A percentile compares a stretch with the other conserved stretches of the same genome.
Conservation (phyloP, 768 basidiomycete species). For the Boletus edulis region DNA sequence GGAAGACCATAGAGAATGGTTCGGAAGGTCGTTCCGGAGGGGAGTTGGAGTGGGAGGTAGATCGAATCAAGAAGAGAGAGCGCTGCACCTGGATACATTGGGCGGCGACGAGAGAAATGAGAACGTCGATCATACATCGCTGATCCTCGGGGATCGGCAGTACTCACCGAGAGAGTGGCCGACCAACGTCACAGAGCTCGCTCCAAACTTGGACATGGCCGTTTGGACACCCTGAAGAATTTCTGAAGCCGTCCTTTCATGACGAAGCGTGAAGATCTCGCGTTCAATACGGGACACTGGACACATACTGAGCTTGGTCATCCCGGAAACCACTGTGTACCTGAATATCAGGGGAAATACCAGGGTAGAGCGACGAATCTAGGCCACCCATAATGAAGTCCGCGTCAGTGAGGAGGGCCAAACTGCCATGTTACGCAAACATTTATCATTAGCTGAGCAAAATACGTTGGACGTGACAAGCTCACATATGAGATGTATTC, state of each 20-base stretch:
- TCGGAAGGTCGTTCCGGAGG: constrained; percentile 25
- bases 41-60: constrained; percentile 35
- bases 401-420: constrained; percentile 39
- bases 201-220: constrained; percentile 33
- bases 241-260: constrained; percentile 36
- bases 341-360: constrained; percentile 36
- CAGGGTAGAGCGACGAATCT: constrained; percentile 46
- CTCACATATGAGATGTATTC: constrained; percentile 33
- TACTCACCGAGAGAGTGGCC: constrained; percentile 41
- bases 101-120: neutral
- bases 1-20: constrained; percentile 35
- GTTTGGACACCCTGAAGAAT: constrained; percentile 42
- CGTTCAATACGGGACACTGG: neutral
- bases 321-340: constrained; percentile 46
- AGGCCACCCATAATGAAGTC: constrained; percentile 32
- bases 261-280: constrained; percentile 22
- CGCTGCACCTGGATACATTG: constrained; percentile 28
- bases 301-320: constrained; percentile 42
- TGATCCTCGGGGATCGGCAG: neutral
- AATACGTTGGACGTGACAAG: constrained; percentile 32
- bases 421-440: constrained; percentile 17
- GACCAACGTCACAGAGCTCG: constrained; percentile 40
- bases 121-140: neutral
- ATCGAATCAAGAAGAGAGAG: constrained; percentile 34
- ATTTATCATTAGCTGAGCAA: constrained; percentile 4